These are phyloP conservation scores for Calocybe indica DNA, from an alignment of 768 basidiomycete genomes.

Conservation along the genomic window DNA sequence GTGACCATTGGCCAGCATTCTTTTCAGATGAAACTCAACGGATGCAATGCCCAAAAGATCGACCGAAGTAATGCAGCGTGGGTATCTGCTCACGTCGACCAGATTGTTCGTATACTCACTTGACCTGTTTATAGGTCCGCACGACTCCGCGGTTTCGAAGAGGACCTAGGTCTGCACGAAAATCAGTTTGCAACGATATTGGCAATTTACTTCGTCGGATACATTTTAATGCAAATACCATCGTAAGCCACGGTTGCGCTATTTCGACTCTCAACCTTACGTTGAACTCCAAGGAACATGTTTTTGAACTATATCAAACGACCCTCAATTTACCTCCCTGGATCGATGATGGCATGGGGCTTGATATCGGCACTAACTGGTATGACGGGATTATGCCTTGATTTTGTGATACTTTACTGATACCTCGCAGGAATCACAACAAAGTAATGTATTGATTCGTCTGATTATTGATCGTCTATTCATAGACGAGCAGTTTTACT, in stretches of 20 bases:
- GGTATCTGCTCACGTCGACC: slow-evolving; percentile 10
- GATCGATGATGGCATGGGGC: slow-evolving; percentile 52
- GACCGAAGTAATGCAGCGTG: slow-evolving; percentile 54
- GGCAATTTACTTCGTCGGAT: slow-evolving; percentile 41
- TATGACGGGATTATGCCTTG: not conserved
- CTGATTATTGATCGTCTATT: not conserved
- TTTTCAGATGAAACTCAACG: not conserved
- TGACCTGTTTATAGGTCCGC: slow-evolving; percentile 34
- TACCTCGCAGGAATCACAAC: slow-evolving; percentile 18
- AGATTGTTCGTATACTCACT: not conserved
- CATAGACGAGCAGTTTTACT: slow-evolving; percentile 23
- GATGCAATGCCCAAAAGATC: slow-evolving; percentile 25
- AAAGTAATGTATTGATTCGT: slow-evolving; percentile 3
- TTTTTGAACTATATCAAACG: slow-evolving; percentile 46
- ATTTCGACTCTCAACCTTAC: not conserved
- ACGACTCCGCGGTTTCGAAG: slow-evolving; percentile 45
- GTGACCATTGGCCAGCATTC: not conserved
- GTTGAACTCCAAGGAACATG: slow-evolving; percentile 50
- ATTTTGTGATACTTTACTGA: not conserved
- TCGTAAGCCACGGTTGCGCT: slow-evolving; percentile 14
- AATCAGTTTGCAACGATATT: slow-evolving; percentile 44
- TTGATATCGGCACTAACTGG: slow-evolving; percentile 36
- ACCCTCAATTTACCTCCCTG: slow-evolving; percentile 50
- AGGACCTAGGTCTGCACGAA: slow-evolving; percentile 40
- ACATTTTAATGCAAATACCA: slow-evolving; percentile 23